phyloP scores from a whole-genome alignment of 2,329 filamentous ascomycete genomes.

The Gnomoniopsis smithogilvyi region DNA sequence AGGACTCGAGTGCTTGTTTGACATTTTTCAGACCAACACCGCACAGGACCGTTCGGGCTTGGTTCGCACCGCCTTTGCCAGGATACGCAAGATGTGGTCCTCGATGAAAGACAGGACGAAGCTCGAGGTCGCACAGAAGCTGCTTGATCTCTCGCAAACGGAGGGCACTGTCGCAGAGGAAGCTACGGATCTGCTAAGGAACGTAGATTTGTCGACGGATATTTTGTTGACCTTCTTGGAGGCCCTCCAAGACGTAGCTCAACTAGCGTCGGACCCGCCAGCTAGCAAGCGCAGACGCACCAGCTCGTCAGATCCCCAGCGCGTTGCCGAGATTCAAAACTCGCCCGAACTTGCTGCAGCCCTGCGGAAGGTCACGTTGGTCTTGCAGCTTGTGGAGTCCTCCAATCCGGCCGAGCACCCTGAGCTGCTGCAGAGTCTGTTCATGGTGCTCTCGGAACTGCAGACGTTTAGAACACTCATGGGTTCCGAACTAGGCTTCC shows the following conservation, averaged over 20 bases:
- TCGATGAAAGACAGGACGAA: slow-evolving; percentile 64
- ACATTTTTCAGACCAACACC: slow-evolving; percentile 40
- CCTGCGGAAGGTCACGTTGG: slow-evolving; percentile 76
- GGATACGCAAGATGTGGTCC: slow-evolving; percentile 70
- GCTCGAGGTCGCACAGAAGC: slow-evolving; percentile 55
- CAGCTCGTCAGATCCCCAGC: slow-evolving; percentile 66
- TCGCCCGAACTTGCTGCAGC: slow-evolving; percentile 64
- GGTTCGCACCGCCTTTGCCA: slow-evolving; percentile 62
- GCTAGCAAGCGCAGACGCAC: slow-evolving; percentile 77
- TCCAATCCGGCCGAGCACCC: slow-evolving; percentile 74
- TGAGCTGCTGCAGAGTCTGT: slow-evolving; percentile 74
- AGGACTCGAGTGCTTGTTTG: slow-evolving; percentile 51
- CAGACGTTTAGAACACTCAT: slow-evolving; percentile 80
- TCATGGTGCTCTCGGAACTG: slow-evolving; percentile 80
- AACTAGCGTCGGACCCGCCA: slow-evolving; percentile 68
- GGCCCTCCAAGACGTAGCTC: slow-evolving; percentile 68
- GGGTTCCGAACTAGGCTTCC: slow-evolving; percentile 83
- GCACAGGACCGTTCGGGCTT: slow-evolving; percentile 51
- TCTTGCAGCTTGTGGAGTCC: slow-evolving; percentile 82
- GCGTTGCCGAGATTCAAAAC: slow-evolving; percentile 57
- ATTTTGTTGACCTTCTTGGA: slow-evolving; percentile 71
- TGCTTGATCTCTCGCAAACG: slow-evolving; percentile 60
- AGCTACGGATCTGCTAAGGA: slow-evolving; percentile 69
- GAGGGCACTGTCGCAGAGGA: slow-evolving; percentile 42
- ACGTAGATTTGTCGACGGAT: slow-evolving; percentile 68